Base-by-base conservation (phyloP, 139 green algal species). In the Chlorella sp. region DNA sequence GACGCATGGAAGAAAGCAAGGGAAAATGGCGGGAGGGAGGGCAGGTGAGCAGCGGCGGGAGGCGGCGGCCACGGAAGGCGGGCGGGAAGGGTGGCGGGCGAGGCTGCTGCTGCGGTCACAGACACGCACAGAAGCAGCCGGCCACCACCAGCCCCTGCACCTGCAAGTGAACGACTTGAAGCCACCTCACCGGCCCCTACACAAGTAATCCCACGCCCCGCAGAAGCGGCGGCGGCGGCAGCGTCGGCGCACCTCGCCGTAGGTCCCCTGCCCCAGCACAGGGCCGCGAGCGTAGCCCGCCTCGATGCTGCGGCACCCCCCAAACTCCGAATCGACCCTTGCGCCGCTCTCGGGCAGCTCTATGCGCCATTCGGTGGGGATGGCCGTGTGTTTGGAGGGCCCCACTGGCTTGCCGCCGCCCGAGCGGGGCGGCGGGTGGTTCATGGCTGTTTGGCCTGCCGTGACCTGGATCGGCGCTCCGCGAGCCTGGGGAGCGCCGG, bases 201-300 rank as follows among this genome's bases (percentile, higher is more conserved):
- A 57, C 7, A 16, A 16, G 7, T 57, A 57, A 57, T 16, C 48
- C 15, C 64, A 71, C 21, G 64, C 2, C 5, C 22, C 64, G 64
- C 64, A 26, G 64, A 14, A 9, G 64, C 64, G 21, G 64, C 64
- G 21, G 64, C 64, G 21, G 64, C 64, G 21, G 24, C 57, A 32
- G 19, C 57, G 42, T 15, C 32, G 3, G 16, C 87, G 93, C 5
- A 97, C 96, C 88, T 97, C 94, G 22, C 96, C 96, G 73, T 98
- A 98, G 0, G 96, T 98, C 40, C 96, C 96, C 86, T 98, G 94
- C 3, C 97, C 97, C 71, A 98, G 97, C 84, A 98, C 93, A 34
- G 94, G 61, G 9, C 86, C 85, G 16, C 94, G 93, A 1, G 90
- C 78, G 85, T 98, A 98, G n/a, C 81, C 90, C 18, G 93, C 83